Percentiles rank a stretch among this genome's conserved stretches.
Evolutionary conservation across 495 filamentous ascomycete species (phyloP).

Genomic region (Penicillium diatomitis): DNA sequence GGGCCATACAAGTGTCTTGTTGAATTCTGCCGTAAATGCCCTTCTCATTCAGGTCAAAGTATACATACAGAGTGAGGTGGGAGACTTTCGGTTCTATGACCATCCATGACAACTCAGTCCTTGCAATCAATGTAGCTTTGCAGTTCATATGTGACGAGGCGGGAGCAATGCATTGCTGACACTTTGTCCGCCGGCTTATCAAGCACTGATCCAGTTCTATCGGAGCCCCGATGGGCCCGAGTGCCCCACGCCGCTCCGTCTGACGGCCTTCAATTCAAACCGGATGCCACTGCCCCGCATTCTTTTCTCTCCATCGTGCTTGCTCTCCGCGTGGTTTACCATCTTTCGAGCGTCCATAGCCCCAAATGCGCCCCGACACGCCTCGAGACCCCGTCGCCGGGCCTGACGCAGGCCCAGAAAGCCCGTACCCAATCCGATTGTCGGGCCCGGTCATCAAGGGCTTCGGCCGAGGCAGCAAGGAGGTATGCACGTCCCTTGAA

Average conservation of each 20-base stretch:
- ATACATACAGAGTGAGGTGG: too few species aligned
- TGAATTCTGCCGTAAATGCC: too few species aligned
- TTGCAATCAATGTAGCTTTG: too few species aligned
- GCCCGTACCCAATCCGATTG: slow-evolving; percentile 74
- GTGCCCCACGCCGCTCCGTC: slow-evolving; percentile 1
- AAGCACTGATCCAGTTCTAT: slow-evolving; percentile 1
- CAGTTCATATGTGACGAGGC: too few species aligned
- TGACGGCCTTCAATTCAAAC: not conserved
- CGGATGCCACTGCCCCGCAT: too few species aligned
- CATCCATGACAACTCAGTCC: too few species aligned
- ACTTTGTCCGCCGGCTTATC: not conserved
- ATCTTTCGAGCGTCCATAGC: not conserved
- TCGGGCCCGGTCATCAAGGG: slow-evolving; percentile 81
- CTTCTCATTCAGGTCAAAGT: too few species aligned
- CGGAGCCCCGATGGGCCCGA: not conserved
- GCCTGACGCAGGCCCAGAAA: slow-evolving; percentile 54
- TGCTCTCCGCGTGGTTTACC: too few species aligned
- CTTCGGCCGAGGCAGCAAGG: slow-evolving; percentile 88
- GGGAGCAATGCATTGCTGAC: too few species aligned
- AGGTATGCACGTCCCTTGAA: slow-evolving; percentile 35
- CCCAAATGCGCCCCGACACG: slow-evolving; percentile 30
- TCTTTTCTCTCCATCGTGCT: not conserved
- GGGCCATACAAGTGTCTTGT: too few species aligned
- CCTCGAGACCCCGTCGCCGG: slow-evolving; percentile 59
- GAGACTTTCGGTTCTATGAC: too few species aligned